A percentile compares a stretch with the other conserved stretches of the same genome.
These are phyloP conservation scores for Pulicaria dysenterica DNA, from an alignment of 129 eudicot genomes.

Conservation along the genomic window DNA sequence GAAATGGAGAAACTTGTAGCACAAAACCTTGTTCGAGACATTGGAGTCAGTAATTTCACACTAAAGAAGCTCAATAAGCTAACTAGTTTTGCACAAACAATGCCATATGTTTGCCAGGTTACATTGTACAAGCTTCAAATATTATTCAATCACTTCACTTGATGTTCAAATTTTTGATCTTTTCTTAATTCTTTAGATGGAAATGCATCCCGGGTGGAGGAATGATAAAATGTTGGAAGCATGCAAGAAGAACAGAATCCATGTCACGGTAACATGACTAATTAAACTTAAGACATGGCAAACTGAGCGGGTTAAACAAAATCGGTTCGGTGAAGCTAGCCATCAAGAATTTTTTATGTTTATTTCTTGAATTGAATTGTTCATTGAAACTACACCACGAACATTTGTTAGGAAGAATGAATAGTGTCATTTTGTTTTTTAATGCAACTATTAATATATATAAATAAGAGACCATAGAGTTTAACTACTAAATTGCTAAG, in stretches of 20 bases:
- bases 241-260: conserved; percentile 60
- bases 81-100: conserved; percentile 49
- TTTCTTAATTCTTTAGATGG: conserved; percentile 47
- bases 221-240: conserved; percentile 74
- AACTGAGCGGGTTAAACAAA: too few relatives aligned
- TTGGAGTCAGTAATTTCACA: conserved; percentile 67
- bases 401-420: too few relatives aligned
- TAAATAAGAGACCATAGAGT: too few relatives aligned
- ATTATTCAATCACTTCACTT: neutral
- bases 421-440: too few relatives aligned
- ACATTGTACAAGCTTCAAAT: neutral
- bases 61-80: conserved; percentile 56
- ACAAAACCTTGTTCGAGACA: conserved; percentile 54
- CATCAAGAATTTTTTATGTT: neutral
- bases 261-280: conserved; percentile 54
- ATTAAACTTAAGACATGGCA: neutral
- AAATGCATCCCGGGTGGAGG: conserved; percentile 87
- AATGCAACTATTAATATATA: too few relatives aligned
- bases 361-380: too few relatives aligned
- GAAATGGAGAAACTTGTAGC: conserved; percentile 73
- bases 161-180: neutral
- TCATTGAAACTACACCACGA: too few relatives aligned
- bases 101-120: conserved; percentile 83
- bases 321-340: neutral
- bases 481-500: too few relatives aligned